A percentile compares a stretch with the other conserved stretches of the same genome.
Evolutionary conservation across 495 filamentous ascomycete genomes (phyloP).

Genomic region (Trichoderma gamsii): DNA sequence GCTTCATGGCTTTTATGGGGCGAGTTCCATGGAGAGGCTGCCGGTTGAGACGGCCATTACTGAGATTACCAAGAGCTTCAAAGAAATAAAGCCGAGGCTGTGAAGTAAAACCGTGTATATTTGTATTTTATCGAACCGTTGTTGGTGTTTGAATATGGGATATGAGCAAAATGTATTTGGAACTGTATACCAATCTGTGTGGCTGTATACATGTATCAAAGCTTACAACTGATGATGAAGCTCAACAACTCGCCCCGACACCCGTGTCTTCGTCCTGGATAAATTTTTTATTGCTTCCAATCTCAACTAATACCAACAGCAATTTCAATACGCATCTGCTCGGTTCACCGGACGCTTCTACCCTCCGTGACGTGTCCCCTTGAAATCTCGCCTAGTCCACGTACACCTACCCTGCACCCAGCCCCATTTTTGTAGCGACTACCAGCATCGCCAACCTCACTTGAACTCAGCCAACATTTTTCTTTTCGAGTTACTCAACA

Average conservation of each 20-base stretch:
- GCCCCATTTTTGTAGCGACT: background rate
- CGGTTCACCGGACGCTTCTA: no score
- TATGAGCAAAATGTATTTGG: no score
- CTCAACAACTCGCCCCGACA: no score
- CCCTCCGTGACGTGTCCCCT: background rate
- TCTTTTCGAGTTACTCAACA: no score
- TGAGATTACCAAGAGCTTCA: slow-evolving; percentile 55
- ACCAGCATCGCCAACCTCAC: background rate
- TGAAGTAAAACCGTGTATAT: background rate
- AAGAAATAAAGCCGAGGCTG: slow-evolving; percentile 32
- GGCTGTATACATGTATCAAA: no score
- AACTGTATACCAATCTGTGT: no score
- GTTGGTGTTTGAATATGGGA: no score
- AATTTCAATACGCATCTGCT: no score
- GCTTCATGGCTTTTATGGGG: slow-evolving; percentile 66
- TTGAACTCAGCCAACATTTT: background rate
- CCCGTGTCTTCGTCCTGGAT: background rate
- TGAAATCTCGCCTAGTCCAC: background rate
- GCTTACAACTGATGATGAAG: no score
- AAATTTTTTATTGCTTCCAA: background rate
- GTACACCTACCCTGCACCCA: background rate
- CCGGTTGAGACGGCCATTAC: slow-evolving; percentile 63
- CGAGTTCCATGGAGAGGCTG: slow-evolving; percentile 64
- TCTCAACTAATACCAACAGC: background rate
- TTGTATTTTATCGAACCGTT: background rate